phyloP scores from a whole-genome alignment of 2,329 filamentous ascomycete genomes.

The Didymosphaeria variabile region DNA sequence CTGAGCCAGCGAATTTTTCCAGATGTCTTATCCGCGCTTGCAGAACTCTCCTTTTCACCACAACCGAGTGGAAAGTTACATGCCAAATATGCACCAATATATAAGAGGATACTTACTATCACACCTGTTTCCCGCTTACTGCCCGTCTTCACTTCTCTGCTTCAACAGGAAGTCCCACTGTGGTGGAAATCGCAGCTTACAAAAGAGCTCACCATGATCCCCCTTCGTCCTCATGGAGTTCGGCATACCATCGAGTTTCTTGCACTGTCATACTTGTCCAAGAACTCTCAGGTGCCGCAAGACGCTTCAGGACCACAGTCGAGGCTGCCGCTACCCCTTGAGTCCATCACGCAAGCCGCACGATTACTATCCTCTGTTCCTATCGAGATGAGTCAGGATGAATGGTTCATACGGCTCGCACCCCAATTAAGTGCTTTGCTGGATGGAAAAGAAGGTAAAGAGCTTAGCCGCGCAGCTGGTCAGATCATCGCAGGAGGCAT shows the following conservation, averaged over 20 bases:
- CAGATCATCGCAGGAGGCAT: conserved; percentile 74
- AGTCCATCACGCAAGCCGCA: conserved; percentile 71
- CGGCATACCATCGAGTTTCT: conserved; percentile 75
- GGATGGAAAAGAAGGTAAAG: conserved; percentile 67
- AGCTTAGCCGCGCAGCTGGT: conserved; percentile 66
- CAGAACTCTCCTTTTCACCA: conserved; percentile 47
- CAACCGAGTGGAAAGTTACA: conserved; percentile 19
- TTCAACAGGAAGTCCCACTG: conserved; percentile 68
- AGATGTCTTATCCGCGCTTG: conserved; percentile 46
- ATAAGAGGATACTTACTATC: conserved; percentile 29
- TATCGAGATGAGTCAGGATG: conserved; percentile 60
- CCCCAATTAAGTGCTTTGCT: conserved; percentile 70
- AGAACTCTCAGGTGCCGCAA: conserved; percentile 54
- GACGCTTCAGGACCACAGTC: conserved; percentile 44
- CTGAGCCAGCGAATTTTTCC: conserved; percentile 45
- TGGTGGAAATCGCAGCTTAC: conserved; percentile 69
- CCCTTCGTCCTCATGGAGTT: conserved; percentile 70
- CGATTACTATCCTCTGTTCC: conserved; percentile 70
- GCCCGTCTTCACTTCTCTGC: conserved; percentile 68
- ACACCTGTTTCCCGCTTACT: conserved; percentile 65
- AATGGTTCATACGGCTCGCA: conserved; percentile 69
- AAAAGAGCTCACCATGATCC: conserved; percentile 66
- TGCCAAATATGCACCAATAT: conserved; percentile 27
- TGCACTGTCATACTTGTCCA: conserved; percentile 70
- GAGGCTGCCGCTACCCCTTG: conserved; percentile 69